Evolutionary conservation across 768 basidiomycete species (phyloP), one percentile per base, ranked within the genome.

Genomic region (Crepidotus variabilis): DNA sequence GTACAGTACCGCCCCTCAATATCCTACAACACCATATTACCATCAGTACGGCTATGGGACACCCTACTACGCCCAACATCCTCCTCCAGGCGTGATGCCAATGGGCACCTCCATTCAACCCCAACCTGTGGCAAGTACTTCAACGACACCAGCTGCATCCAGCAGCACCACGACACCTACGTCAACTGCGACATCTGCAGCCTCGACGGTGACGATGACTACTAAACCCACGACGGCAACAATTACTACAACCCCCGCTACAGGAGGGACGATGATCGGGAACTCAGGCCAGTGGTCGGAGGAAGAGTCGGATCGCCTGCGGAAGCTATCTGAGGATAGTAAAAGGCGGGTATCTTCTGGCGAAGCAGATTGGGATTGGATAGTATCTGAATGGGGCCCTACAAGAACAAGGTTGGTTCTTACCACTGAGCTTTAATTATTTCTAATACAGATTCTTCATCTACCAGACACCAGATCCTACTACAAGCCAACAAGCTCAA

Each of bases 301-400:
- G 6, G 88, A 87, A 57, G 91, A 93, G 65, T 82, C 80, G 0
- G 87, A 88, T 59, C 78, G 82, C 39, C 65, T 93, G 57, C 86
- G 78, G 67, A 82, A 77, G 52, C 65, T 92, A 20, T 84, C 87
- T 0, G 90, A 91, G 59, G 83, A 89, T 52, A 85, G 84, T 65
- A 80, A 80, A 55, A 69, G 21, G 14, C 74, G 51, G 68, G 67
- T 28, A 75, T 65, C 14, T 66, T 75, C 77, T 52, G 82, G 83
- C 11, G 86, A 87, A 57, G 85, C 87, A 39, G 87, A 88, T 51
- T 93, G 90, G 90, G 90, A 92, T 67, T 83, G 85, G 74, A 79
- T 92, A 21, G 82, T 86, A 51, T 75, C 75, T 50, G 81, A 87
- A 62, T 92, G 88, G 84, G 90, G 90, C 3, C 79, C 79, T 58